These are phyloP conservation scores for Camillea tinctor DNA, from an alignment of 2,329 filamentous ascomycete species.

Conservation along the genomic window DNA sequence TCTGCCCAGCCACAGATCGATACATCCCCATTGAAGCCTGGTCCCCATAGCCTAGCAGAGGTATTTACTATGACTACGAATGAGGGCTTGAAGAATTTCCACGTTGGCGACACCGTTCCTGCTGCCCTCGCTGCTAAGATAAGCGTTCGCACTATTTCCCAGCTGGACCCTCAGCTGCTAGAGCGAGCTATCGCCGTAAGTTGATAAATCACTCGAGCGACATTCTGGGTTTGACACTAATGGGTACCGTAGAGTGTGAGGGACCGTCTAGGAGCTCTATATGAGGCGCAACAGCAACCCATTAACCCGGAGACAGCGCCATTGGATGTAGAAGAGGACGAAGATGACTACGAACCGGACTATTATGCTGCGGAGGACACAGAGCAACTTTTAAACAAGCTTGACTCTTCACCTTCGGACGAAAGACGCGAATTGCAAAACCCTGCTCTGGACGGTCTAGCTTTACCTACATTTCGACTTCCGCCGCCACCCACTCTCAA, in stretches of 20 bases:
- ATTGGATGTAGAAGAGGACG: constrained; percentile 70
- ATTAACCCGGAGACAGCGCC: constrained; percentile 60
- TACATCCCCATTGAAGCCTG: constrained; percentile 70
- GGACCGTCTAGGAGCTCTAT: constrained; percentile 45
- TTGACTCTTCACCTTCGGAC: constrained; percentile 66
- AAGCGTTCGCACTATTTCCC: constrained; percentile 72
- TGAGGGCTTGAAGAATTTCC: constrained; percentile 71
- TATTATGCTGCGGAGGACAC: constrained; percentile 74
- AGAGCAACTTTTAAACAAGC: constrained; percentile 74
- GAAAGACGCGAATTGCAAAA: constrained; percentile 44
- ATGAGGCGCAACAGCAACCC: constrained; percentile 42
- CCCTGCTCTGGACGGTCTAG: constrained; percentile 52
- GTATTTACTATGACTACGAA: constrained; percentile 84
- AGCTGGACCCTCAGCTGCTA: constrained; percentile 67
- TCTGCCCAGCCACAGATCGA: constrained; percentile 44
- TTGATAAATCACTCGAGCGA: constrained; percentile 14
- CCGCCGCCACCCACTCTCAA: constrained; percentile 74
- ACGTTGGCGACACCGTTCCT: constrained; percentile 73
- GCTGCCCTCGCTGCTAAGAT: constrained; percentile 75
- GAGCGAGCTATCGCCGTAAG: constrained; percentile 71
- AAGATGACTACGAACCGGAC: constrained; percentile 92
- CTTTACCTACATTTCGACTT: constrained; percentile 75
- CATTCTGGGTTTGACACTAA: neutral
- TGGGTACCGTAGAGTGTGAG: constrained; percentile 46
- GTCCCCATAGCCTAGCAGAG: constrained; percentile 75